Evolutionary conservation across 768 basidiomycete species (phyloP), one percentile per base, ranked within the genome.

Genomic region (Collybiopsis luxurians): DNA sequence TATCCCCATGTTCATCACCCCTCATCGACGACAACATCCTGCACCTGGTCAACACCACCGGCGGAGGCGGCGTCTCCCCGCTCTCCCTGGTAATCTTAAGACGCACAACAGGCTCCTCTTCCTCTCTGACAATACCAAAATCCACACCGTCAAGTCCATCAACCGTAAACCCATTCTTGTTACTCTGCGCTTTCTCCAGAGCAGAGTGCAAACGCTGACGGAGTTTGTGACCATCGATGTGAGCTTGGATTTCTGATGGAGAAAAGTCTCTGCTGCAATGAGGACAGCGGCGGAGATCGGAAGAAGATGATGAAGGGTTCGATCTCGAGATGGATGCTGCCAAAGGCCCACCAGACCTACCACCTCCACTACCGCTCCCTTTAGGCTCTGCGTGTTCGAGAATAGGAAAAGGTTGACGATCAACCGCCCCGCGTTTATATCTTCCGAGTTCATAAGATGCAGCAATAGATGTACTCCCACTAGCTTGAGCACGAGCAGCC

Each of bases 101-200:
- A 54, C 59, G 39, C 56, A 49, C 62, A 9, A 59, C 39, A 6
- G 65, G 60, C 2, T 36, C 31, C 27, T 66, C 48, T 45, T 71
- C 71, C n/a, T 71, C 69, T 21, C 53, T 56, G 30, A 68, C 39
- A 11, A 59, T 63, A 10, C 66, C 67, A 5, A 62, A 64, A n/a
- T 75, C 75, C 23, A 83, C 59, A 42, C 83, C 66, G 3, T 77
- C 81, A 60, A 83, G 81, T 4, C 67, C 69, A 28, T 71, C 71
- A 26, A 85, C 75, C 5, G 63, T 65, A 12, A 82, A 66, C 1
- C 76, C 79, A 36, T 79, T 68, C 55, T 80, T 82, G 63, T 84
- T 79, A 28, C 70, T 68, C 44, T 77, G 73, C 0, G 80, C 74
- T 31, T 72, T 71, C 4, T 72, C 75, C 7, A 77, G 63, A 19